These are phyloP conservation scores for Tricholoma saponaceum DNA, from an alignment of 768 basidiomycete species.

Conservation along the genomic window DNA sequence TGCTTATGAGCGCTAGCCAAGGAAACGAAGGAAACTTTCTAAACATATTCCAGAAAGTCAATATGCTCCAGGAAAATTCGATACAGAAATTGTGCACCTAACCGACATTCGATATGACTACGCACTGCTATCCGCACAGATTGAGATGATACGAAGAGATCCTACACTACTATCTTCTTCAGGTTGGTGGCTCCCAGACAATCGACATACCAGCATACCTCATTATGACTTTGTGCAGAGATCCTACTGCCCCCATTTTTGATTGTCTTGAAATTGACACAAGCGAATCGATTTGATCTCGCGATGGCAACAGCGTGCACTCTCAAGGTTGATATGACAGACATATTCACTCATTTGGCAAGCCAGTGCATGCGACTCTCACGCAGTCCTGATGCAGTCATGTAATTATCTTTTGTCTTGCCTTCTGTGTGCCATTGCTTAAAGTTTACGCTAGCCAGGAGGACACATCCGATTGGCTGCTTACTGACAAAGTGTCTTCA, in stretches of 20 bases:
- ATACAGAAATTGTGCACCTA: conserved; percentile 76
- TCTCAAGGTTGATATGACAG: conserved; percentile 82
- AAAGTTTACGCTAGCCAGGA: conserved; percentile 46
- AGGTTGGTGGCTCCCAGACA: conserved; percentile 47
- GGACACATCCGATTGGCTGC: conserved; percentile 77
- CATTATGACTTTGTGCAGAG: conserved; percentile 28
- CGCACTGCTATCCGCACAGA: conserved; percentile 68
- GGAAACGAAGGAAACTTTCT: conserved; percentile 69
- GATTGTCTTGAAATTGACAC: conserved; percentile 74
- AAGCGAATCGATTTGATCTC: conserved; percentile 72
- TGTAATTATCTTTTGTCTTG: conserved; percentile 38
- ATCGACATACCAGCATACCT: background rate
- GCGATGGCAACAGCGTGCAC: conserved; percentile 76
- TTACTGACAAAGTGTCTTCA: conserved; percentile 72
- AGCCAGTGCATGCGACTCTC: conserved; percentile 75
- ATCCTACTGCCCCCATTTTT: conserved; percentile 53
- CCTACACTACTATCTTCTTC: conserved; percentile 54
- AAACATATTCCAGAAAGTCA: conserved; percentile 76
- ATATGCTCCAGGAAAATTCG: conserved; percentile 56
- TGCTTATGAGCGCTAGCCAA: conserved; percentile 36
- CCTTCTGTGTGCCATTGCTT: conserved; percentile 7
- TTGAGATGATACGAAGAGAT: conserved; percentile 71
- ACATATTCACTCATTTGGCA: conserved; percentile 76
- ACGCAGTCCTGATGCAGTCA: conserved; percentile 50
- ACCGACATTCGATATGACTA: conserved; percentile 78